These are phyloP conservation scores for Phytopythium litorale DNA, from an alignment of 352 stramenopile genomes.

Conservation along the genomic window DNA sequence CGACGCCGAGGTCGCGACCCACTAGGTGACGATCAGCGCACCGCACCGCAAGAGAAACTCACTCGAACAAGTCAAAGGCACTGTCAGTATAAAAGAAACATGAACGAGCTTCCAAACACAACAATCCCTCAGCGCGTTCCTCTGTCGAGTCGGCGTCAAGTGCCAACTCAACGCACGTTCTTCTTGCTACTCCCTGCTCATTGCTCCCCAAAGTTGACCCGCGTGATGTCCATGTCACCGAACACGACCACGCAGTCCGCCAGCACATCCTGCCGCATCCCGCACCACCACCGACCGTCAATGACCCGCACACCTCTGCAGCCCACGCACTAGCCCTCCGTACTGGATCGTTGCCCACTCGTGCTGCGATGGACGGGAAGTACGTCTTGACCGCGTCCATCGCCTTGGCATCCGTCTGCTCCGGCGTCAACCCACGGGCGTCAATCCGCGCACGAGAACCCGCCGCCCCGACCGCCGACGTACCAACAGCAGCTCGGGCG, in stretches of 20 bases:
- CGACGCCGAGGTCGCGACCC: neutral
- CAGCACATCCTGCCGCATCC: conserved; percentile 17
- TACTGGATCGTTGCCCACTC: conserved; percentile 35
- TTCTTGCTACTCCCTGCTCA: neutral
- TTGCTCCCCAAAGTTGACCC: conserved; percentile 16
- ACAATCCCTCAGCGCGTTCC: neutral
- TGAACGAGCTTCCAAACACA: neutral
- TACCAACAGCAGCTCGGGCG: conserved; percentile 30
- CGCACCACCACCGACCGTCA: neutral
- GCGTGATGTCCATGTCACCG: conserved; percentile 35
- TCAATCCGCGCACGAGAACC: neutral
- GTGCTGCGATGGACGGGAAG: conserved; percentile 57
- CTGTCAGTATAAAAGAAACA: neutral
- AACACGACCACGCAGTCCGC: conserved; percentile 46
- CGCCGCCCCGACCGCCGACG: neutral
- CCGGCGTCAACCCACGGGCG: neutral
- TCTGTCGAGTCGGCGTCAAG: too few relatives aligned
- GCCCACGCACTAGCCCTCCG: conserved; percentile 4
- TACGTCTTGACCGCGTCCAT: conserved; percentile 51
- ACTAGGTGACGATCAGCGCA: neutral
- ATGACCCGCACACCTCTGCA: too few relatives aligned
- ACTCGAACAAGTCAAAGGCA: neutral
- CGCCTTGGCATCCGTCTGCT: conserved; percentile 53
- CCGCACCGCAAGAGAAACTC: neutral
- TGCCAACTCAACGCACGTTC: too few relatives aligned